A percentile compares a stretch with the other conserved stretches of the same genome.
phyloP scores from a whole-genome alignment of 441 rosid species.

The Jatropha multifida region DNA sequence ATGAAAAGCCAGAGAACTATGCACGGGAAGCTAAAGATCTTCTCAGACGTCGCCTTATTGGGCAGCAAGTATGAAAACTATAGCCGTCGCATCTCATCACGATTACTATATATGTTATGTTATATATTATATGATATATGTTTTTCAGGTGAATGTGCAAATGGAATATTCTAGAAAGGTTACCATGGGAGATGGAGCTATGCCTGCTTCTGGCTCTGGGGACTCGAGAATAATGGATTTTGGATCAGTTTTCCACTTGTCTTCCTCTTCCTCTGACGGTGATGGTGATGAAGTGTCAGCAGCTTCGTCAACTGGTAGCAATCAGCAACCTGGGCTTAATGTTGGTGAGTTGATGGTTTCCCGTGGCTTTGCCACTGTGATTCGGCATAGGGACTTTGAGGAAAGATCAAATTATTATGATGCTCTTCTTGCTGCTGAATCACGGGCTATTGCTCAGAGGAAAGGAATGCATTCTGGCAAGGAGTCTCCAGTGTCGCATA shows the following conservation, averaged over 20 bases:
- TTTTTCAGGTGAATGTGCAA: conserved; percentile 71
- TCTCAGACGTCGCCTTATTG: conserved; percentile 73
- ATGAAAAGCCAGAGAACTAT: conserved; percentile 83
- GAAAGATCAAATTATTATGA: conserved; percentile 95
- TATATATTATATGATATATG: conserved; percentile 12
- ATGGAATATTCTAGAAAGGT: conserved; percentile 96
- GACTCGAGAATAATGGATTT: conserved; percentile 83
- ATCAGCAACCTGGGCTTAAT: conserved; percentile 68
- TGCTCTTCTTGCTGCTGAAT: conserved; percentile 86
- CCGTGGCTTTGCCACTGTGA: conserved; percentile 79
- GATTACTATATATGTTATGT: background rate
- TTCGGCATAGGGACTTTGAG: conserved; percentile 90
- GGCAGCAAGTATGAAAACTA: conserved; percentile 54
- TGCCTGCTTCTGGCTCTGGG: conserved; percentile 46
- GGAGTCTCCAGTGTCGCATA: conserved; percentile 79
- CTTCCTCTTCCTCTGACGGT: conserved; percentile 51
- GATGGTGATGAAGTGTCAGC: conserved; percentile 59
- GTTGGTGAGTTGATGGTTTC: conserved; percentile 77
- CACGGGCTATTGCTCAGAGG: conserved; percentile 72
- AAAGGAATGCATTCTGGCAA: conserved; percentile 80
- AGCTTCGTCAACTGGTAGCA: conserved; percentile 39
- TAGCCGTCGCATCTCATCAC: conserved; percentile 8
- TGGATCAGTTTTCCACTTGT: conserved; percentile 79
- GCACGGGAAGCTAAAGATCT: conserved; percentile 92
- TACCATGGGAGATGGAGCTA: conserved; percentile 54